Percentiles rank a stretch among this genome's conserved stretches.
Conservation (phyloP, 148 eudicot species). For the Suaeda aralocaspica region DNA sequence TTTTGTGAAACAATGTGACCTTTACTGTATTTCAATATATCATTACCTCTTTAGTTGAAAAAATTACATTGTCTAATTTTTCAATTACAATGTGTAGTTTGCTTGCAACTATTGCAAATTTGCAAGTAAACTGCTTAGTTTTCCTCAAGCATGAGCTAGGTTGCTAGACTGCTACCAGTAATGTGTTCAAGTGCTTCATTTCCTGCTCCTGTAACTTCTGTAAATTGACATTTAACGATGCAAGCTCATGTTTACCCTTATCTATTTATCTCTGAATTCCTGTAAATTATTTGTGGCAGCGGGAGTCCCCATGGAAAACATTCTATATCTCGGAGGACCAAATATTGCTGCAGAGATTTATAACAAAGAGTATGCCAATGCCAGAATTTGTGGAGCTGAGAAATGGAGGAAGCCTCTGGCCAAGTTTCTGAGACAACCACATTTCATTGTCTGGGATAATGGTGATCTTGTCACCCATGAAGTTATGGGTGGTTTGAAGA, state of each 20-base stretch:
- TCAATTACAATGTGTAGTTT: neutral
- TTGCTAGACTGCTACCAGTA: no score
- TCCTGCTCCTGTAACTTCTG: neutral
- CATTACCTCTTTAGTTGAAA: neutral
- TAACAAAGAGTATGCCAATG: conserved; percentile 92
- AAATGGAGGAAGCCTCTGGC: conserved; percentile 90
- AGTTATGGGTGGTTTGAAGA: conserved; percentile 96
- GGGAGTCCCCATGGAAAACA: conserved; percentile 78
- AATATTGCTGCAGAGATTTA: conserved; percentile 92
- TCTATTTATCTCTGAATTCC: conserved; percentile 2
- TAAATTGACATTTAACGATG: neutral
- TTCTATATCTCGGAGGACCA: conserved; percentile 96
- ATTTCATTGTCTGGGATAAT: conserved; percentile 93
- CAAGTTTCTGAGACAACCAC: conserved; percentile 79
- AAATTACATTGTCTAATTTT: neutral
- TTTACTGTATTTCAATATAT: no score
- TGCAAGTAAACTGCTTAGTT: neutral
- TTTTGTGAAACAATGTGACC: no score
- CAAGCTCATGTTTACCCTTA: neutral
- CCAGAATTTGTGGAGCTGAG: conserved; percentile 83
- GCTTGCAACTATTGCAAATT: no score
- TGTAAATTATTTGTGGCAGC: conserved; percentile 39
- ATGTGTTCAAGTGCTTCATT: no score
- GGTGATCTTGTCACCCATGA: conserved; percentile 93
- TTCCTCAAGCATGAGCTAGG: neutral